These are phyloP conservation scores for Eucalyptus tenuipes DNA, from an alignment of 345 rosid species.

Conservation along the genomic window DNA sequence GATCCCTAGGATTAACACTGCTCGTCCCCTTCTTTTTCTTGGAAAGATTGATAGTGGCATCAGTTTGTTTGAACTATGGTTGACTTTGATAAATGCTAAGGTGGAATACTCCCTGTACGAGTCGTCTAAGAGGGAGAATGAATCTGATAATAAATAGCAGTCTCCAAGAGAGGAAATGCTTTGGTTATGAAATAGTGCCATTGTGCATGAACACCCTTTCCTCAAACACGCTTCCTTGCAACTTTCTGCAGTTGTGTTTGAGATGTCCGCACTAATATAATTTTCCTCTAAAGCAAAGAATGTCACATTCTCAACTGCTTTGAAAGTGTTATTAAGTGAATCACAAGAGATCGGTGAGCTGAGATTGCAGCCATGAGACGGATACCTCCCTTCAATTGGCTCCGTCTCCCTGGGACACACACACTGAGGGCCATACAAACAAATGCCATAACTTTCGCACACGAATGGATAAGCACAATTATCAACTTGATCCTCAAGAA, in stretches of 20 bases:
- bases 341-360: background rate
- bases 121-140: background rate
- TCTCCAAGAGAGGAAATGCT: rapidly evolving
- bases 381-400: rapidly evolving
- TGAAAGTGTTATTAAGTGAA: rapidly evolving
- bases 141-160: background rate
- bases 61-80: rapidly evolving
- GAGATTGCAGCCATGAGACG: rapidly evolving
- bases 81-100: background rate
- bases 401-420: rapidly evolving
- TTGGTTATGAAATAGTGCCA: background rate
- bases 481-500: background rate
- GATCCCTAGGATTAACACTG: background rate
- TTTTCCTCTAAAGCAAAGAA: rapidly evolving
- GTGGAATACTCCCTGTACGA: rapidly evolving
- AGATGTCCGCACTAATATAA: background rate
- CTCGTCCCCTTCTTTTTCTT: background rate
- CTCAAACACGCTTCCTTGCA: background rate
- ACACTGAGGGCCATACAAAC: rapidly evolving
- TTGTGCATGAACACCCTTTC: background rate
- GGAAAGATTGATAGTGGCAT: background rate
- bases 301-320: background rate
- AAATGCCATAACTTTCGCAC: background rate
- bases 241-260: background rate
- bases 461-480: rapidly evolving